Evolutionary conservation across 2,329 filamentous ascomycete species (phyloP).

Genomic region (Gnomoniopsis sp.): DNA sequence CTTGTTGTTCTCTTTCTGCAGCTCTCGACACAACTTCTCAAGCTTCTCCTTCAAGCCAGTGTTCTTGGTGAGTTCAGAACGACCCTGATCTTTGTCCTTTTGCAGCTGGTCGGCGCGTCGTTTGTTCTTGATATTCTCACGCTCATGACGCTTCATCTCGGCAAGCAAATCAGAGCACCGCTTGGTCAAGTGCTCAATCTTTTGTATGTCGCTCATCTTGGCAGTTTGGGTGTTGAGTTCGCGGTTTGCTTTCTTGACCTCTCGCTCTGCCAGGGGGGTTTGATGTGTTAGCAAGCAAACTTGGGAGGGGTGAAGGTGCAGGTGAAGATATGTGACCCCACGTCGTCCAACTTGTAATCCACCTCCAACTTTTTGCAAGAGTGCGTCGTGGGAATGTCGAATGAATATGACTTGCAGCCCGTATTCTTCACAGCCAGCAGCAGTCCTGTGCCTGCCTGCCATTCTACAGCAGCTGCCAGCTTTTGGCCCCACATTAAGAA

Average conservation of each 20-base stretch:
- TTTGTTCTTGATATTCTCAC: slow-evolving; percentile 93
- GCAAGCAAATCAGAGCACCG: slow-evolving; percentile 87
- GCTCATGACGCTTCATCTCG: slow-evolving; percentile 93
- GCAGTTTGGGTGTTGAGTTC: slow-evolving; percentile 85
- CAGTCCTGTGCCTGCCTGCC: neutral
- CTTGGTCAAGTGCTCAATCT: slow-evolving; percentile 85
- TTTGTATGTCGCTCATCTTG: slow-evolving; percentile 88
- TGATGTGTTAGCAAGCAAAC: slow-evolving; percentile 19
- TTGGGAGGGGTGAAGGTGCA: neutral
- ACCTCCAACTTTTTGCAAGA: neutral
- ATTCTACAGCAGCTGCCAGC: neutral
- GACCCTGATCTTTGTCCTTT: slow-evolving; percentile 90
- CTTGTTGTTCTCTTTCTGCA: slow-evolving; percentile 97
- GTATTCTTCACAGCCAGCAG: neutral
- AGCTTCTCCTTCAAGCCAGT: slow-evolving; percentile 91
- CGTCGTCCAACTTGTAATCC: neutral
- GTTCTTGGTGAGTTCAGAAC: slow-evolving; percentile 86
- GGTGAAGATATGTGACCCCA: neutral
- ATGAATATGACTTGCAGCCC: neutral
- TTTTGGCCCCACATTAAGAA: neutral
- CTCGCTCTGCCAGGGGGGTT: slow-evolving; percentile 66
- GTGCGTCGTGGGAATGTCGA: neutral
- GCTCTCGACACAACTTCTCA: slow-evolving; percentile 90
- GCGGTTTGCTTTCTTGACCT: slow-evolving; percentile 90
- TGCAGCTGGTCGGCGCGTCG: slow-evolving; percentile 91